Evolutionary conservation across 768 basidiomycete genomes (phyloP).

Genomic region (Calocera viscosa): DNA sequence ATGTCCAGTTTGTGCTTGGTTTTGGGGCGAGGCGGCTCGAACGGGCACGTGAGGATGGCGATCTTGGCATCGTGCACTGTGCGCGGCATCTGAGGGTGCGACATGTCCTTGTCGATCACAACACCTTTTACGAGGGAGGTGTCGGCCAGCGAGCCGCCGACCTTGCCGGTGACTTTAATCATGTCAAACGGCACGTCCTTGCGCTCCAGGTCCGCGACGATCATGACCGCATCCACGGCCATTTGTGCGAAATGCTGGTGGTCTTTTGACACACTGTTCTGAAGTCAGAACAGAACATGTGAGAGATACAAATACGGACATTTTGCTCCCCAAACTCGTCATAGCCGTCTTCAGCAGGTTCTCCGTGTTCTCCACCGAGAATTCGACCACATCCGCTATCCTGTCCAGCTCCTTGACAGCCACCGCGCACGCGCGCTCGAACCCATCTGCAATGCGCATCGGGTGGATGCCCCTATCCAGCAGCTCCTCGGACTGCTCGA

Average conservation of each 20-base stretch:
- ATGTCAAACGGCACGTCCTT: slow-evolving; percentile 94
- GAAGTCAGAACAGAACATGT: not conserved
- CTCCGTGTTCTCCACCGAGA: slow-evolving; percentile 64
- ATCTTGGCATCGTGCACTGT: slow-evolving; percentile 77
- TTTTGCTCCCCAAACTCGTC: slow-evolving; percentile 96
- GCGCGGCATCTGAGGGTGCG: slow-evolving; percentile 95
- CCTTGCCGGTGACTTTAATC: slow-evolving; percentile 98
- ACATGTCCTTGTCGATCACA: slow-evolving; percentile 99
- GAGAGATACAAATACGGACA: slow-evolving; percentile 40
- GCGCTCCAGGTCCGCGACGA: slow-evolving; percentile 88
- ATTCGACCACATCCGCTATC: slow-evolving; percentile 82
- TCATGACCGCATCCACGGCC: slow-evolving; percentile 90
- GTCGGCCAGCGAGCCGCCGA: slow-evolving; percentile 92
- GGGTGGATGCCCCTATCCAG: slow-evolving; percentile 99
- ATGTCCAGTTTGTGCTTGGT: slow-evolving; percentile 99
- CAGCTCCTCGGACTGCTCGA: slow-evolving; percentile 89
- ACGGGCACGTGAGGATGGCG: slow-evolving; percentile 96
- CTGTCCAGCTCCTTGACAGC: slow-evolving; percentile 82
- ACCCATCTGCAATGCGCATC: slow-evolving; percentile 97
- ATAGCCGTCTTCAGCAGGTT: slow-evolving; percentile 90
- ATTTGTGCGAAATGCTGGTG: slow-evolving; percentile 92
- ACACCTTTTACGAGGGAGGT: slow-evolving; percentile 93
- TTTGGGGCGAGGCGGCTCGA: slow-evolving; percentile 97
- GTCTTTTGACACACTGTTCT: slow-evolving; percentile 83
- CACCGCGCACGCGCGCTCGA: slow-evolving; percentile 83